Evolutionary conservation across 164 flowering plant genomes (phyloP), one percentile per base, ranked within the genome.

Genomic region (Vitis rotundifolia): DNA sequence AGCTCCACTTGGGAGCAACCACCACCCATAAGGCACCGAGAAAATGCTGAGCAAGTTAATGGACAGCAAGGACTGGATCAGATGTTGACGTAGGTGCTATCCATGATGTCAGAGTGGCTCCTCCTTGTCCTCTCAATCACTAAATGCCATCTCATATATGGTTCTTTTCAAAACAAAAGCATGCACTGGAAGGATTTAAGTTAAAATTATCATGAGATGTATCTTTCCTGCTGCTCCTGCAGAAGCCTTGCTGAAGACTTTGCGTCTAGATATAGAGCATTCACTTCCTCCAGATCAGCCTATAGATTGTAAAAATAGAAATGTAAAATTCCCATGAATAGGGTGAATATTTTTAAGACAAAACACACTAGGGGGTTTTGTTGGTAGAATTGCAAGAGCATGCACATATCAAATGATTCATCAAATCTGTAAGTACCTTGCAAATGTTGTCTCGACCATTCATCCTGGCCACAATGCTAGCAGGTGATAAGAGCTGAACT

Each of bases 181-280:
- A 37, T 37, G 44, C 44, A 6, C 3, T 5, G 44, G 44, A 37
- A 37, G 44, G 44, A 37, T 37, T 37, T 37, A 37, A 37, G 44
- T 22, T n/a, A 26, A 12, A 49, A 49, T 61, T 9, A 68, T 84
- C 82, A 88, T 15, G 89, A 75, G 56, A 87, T 89, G 82, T 86
- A 87, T 85, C 89, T 87, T 48, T 88, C 98, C 68, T 88, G 91
- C 74, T 92, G 95, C 83, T 92, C 98, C 66, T 94, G 99, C 65
- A 94, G 96, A 78, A 94, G 84, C 81, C 72, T 91, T 1, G 96
- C 99, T 2, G 99, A 94, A 67, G 98, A 91, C 79, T 92, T 92
- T 68, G 99, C 99, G 79, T 92, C 97, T 50, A 89, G 83, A 74
- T 92, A 94, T 2, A 94, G 82, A 22, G 76, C 5, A 31, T 67